These are phyloP conservation scores for Haplosporangium gracile DNA, from an alignment of 192 early-diverging fungal species.

Conservation along the genomic window DNA sequence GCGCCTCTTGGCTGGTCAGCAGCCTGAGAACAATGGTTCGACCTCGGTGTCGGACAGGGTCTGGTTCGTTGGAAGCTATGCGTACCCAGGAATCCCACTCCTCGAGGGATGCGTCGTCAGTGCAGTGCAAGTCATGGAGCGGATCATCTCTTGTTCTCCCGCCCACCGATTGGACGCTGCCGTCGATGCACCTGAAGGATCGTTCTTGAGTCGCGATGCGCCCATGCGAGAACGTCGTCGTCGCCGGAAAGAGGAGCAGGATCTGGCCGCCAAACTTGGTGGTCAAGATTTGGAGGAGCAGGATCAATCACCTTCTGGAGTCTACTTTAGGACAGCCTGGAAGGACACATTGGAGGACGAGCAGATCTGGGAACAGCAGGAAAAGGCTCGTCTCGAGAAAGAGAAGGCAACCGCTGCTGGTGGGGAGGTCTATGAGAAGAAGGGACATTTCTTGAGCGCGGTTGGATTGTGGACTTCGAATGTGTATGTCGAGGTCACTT, in stretches of 20 bases:
- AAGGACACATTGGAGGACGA: constrained; percentile 52
- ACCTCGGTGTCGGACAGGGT: constrained; percentile 52
- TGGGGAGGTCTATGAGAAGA: constrained; percentile 4
- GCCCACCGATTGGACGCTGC: constrained; percentile 13
- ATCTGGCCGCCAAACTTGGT: not conserved
- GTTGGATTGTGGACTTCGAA: constrained; percentile 51
- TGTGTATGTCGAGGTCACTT: constrained; percentile 49
- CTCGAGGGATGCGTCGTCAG: constrained; percentile 73
- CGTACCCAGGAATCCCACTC: constrained; percentile 71
- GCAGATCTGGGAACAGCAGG: constrained; percentile 45
- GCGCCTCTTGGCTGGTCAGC: constrained; percentile 15
- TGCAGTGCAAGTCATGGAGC: constrained; percentile 65
- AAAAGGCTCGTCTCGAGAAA: constrained; percentile 14
- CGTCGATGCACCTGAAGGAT: constrained; percentile 16
- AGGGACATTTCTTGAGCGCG: constrained; percentile 19
- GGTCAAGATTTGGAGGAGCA: not conserved
- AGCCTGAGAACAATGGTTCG: not conserved
- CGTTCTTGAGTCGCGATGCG: constrained; percentile 45
- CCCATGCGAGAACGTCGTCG: constrained; percentile 47
- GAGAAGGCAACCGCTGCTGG: not conserved
- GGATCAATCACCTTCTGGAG: constrained; percentile 13
- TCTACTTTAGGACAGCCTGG: constrained; percentile 44
- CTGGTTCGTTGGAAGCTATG: constrained; percentile 73
- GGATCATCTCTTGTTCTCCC: constrained; percentile 43
- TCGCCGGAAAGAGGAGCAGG: constrained; percentile 13